phyloP scores from a whole-genome alignment of 208 protist genomes.

The Trypanosoma avium region DNA sequence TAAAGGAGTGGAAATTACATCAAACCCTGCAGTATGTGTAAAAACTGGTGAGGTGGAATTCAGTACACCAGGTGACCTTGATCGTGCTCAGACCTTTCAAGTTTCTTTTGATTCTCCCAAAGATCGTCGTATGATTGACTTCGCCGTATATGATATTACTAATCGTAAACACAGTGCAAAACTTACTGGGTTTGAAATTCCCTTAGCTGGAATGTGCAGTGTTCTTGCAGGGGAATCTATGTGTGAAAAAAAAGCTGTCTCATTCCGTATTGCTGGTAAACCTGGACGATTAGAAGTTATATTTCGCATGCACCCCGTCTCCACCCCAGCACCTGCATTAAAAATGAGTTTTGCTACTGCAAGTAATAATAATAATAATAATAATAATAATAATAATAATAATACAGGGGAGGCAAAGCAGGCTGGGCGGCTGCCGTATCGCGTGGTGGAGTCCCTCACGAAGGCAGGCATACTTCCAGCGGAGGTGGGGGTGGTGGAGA shows the following conservation, averaged over 20 bases:
- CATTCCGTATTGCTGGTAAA: slow-evolving; percentile 72
- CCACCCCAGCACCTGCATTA: slow-evolving; percentile 58
- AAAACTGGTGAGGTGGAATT: slow-evolving; percentile 73
- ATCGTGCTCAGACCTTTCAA: slow-evolving; percentile 51
- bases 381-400: too few species aligned
- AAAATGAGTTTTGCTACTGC: slow-evolving; percentile 4
- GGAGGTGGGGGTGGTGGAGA: slow-evolving; percentile 53
- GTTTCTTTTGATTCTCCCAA: slow-evolving; percentile 82
- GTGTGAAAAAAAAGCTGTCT: slow-evolving; percentile 86
- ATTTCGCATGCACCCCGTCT: slow-evolving; percentile 85
- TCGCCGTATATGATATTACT: slow-evolving; percentile 84
- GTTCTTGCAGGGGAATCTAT: slow-evolving; percentile 80
- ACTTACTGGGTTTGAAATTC: slow-evolving; percentile 84
- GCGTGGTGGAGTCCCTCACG: slow-evolving; percentile 55
- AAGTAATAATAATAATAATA: too few species aligned
- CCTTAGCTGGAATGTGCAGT: slow-evolving; percentile 87
- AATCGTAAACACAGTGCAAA: slow-evolving; percentile 76
- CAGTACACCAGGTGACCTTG: slow-evolving; percentile 48
- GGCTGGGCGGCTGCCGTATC: slow-evolving; percentile 49
- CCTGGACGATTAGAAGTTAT: slow-evolving; percentile 77
- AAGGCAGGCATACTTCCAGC: slow-evolving; percentile 58
- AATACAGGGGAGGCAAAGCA: too few species aligned
- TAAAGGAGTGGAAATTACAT: slow-evolving; percentile 67
- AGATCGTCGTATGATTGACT: slow-evolving; percentile 64
- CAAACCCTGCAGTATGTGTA: slow-evolving; percentile 60